Conservation (phyloP, 805 yeast species). For the Spathaspora passalidarum region DNA sequence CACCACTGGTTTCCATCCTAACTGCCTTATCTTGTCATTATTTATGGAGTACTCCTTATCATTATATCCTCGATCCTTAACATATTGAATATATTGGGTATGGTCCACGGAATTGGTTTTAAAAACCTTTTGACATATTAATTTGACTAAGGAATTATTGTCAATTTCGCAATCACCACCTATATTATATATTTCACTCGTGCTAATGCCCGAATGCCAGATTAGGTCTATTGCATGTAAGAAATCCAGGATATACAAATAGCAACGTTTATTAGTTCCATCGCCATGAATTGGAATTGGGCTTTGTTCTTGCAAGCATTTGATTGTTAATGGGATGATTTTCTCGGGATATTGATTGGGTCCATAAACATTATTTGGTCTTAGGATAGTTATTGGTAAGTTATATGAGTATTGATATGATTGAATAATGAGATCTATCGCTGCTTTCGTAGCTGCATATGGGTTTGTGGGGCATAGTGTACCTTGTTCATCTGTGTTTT, state of each 20-base stretch:
- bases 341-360: slow-evolving; percentile 55
- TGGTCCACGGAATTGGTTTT: slow-evolving; percentile 2
- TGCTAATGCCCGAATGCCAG: slow-evolving; percentile 11
- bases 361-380: slow-evolving; percentile 55
- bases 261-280: slow-evolving; percentile 43
- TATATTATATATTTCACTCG: slow-evolving; percentile 20
- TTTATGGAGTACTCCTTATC: slow-evolving; percentile 27
- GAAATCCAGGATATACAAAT: slow-evolving; percentile 44
- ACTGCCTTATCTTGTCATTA: slow-evolving; percentile 16
- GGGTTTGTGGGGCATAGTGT: slow-evolving; percentile 52
- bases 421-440: slow-evolving; percentile 46
- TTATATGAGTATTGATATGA: slow-evolving; percentile 44
- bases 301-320: slow-evolving; percentile 19
- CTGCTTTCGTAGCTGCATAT: slow-evolving; percentile 55
- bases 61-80: slow-evolving; percentile 31
- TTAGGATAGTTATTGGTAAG: slow-evolving; percentile 38
- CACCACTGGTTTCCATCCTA: slow-evolving; percentile 32
- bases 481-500: slow-evolving; percentile 30
- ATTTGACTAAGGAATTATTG: slow-evolving; percentile 21
- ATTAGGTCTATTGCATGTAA: slow-evolving; percentile 34
- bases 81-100: slow-evolving; percentile 17
- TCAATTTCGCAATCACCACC: slow-evolving; percentile 25
- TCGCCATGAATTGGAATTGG: slow-evolving; percentile 45
- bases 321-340: slow-evolving; percentile 35
- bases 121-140: slow-evolving; percentile 16